phyloP scores from a whole-genome alignment of 192 early-diverging fungal species.

The Backusella parvicylindrica region DNA sequence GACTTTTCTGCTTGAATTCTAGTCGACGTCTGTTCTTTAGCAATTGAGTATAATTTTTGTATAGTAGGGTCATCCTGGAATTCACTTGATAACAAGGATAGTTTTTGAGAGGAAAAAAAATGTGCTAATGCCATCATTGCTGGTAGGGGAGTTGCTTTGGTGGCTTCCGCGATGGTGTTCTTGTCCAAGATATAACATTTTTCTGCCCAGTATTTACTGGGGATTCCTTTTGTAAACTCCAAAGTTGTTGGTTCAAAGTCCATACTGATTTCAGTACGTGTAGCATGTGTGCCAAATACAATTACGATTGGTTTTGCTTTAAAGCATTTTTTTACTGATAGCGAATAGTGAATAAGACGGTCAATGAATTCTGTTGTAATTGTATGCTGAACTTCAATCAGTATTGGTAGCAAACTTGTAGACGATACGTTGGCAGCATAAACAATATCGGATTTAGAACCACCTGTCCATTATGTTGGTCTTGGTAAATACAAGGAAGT shows the following conservation, averaged over 20 bases:
- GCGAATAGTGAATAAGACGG: background rate
- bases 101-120: slow-evolving; percentile 12
- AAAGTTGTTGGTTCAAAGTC: slow-evolving; percentile 1
- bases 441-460: slow-evolving; percentile 10
- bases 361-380: slow-evolving; percentile 5
- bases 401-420: background rate
- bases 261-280: slow-evolving; percentile 5
- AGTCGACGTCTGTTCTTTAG: slow-evolving; percentile 4
- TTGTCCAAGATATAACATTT: slow-evolving; percentile 9
- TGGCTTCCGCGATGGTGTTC: slow-evolving; percentile 2
- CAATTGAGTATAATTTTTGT: slow-evolving; percentile 8
- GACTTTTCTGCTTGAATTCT: slow-evolving; percentile 8
- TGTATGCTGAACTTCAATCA: slow-evolving; percentile 7
- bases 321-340: slow-evolving; percentile 3
- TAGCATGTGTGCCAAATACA: slow-evolving; percentile 9
- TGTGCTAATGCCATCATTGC: slow-evolving; percentile 2
- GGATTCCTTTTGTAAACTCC: background rate
- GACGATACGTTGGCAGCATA: background rate
- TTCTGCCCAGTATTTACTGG: slow-evolving; percentile 9
- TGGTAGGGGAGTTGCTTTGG: slow-evolving; percentile 2
- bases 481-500: background rate
- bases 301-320: background rate
- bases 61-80: slow-evolving; percentile 1
- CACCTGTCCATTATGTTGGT: slow-evolving; percentile 1
- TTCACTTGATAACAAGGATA: slow-evolving; percentile 7